phyloP scores from a whole-genome alignment of 352 stramenopile species.

The Peronospora belbahrii region DNA sequence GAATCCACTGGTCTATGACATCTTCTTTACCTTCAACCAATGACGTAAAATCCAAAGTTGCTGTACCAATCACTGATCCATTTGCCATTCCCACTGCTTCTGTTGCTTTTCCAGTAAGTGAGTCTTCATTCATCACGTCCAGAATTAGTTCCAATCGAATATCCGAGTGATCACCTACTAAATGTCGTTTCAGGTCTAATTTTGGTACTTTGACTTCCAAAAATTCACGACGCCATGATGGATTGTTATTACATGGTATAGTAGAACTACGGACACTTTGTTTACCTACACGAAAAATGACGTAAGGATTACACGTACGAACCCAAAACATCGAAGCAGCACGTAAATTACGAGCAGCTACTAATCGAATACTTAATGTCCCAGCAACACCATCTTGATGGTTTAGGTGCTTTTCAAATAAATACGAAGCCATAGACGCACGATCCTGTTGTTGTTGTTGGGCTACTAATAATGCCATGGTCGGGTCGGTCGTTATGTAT shows the following conservation, averaged over 20 bases:
- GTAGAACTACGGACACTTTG: constrained; percentile 59
- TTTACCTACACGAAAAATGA: constrained; percentile 78
- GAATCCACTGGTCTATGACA: constrained; percentile 72
- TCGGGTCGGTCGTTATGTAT: no score
- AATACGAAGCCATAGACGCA: constrained; percentile 43
- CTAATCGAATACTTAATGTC: constrained; percentile 58
- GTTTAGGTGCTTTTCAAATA: constrained; percentile 72
- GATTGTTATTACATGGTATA: constrained; percentile 64
- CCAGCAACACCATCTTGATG: constrained; percentile 71
- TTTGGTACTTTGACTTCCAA: constrained; percentile 73
- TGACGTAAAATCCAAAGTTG: constrained; percentile 55
- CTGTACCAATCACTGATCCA: constrained; percentile 69
- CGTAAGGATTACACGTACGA: constrained; percentile 75
- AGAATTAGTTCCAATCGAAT: constrained; percentile 64
- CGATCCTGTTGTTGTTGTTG: constrained; percentile 30
- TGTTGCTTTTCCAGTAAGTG: constrained; percentile 62
- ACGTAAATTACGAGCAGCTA: constrained; percentile 63
- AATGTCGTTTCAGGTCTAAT: constrained; percentile 46
- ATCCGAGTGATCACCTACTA: constrained; percentile 59
- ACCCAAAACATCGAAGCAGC: constrained; percentile 80
- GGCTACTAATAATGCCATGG: constrained; percentile 30
- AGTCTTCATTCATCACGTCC: constrained; percentile 81
- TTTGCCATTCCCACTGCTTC: constrained; percentile 72
- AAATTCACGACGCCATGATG: constrained; percentile 64
- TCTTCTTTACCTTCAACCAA: constrained; percentile 72